Evolutionary conservation across 1,284 basidiomycete species (phyloP).

Genomic region (Irpex sp.): DNA sequence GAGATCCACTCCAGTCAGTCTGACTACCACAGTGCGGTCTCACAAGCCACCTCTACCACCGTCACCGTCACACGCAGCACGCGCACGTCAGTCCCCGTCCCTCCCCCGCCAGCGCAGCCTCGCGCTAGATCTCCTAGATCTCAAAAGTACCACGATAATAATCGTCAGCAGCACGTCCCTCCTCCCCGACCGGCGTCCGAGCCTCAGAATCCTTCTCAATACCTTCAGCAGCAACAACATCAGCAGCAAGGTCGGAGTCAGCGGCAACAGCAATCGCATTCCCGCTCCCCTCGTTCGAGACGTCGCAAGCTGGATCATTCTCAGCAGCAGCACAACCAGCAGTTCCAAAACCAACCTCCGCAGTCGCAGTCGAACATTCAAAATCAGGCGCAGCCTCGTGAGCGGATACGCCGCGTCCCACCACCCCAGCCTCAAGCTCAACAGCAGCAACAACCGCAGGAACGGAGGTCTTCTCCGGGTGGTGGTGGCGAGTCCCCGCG

Average conservation of each 20-base stretch:
- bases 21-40: constrained; percentile 4
- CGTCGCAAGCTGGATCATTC: background rate
- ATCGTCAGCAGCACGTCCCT: background rate
- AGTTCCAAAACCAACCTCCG: background rate
- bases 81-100: background rate
- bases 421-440: constrained; percentile 1
- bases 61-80: constrained; percentile 4
- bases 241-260: background rate
- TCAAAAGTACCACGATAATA: background rate
- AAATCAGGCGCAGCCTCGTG: constrained; percentile 1
- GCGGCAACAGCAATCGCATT: constrained; percentile 1
- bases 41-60: constrained; percentile 4
- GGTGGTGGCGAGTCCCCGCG: constrained; percentile 6
- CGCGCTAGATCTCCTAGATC: background rate
- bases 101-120: background rate
- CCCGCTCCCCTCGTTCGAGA: background rate
- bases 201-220: background rate
- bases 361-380: background rate
- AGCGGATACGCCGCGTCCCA: background rate
- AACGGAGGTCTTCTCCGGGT: background rate
- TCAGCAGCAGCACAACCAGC: background rate
- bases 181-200: background rate
- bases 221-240: background rate
- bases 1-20: constrained; percentile 8
- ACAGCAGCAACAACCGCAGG: background rate